Conservation (phyloP, 768 basidiomycete species). For the Austroboletus eburneus region DNA sequence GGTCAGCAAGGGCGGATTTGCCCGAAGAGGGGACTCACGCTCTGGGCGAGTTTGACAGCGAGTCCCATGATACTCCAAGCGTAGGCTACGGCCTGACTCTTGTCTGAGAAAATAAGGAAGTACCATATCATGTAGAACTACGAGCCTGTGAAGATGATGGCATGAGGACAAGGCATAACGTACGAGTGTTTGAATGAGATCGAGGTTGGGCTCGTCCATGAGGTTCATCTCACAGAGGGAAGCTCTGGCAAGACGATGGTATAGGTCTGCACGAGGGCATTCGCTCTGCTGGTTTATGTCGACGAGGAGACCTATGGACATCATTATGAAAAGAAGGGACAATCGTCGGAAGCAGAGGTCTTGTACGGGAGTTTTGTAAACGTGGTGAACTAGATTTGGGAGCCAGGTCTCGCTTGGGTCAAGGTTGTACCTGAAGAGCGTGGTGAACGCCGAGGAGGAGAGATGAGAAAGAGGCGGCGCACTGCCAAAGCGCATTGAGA, state of each 20-base stretch:
- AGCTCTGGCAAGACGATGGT: constrained; percentile 63
- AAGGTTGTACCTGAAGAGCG: constrained; percentile 51
- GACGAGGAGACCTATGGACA: constrained; percentile 68
- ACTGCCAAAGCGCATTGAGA: constrained; percentile 72
- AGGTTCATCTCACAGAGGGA: constrained; percentile 70
- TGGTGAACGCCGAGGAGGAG: background rate
- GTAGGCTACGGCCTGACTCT: constrained; percentile 67
- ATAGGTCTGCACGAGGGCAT: constrained; percentile 55
- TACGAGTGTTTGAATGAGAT: constrained; percentile 65
- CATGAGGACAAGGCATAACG: constrained; percentile 14
- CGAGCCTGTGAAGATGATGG: constrained; percentile 31
- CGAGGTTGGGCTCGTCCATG: constrained; percentile 72
- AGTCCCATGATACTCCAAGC: constrained; percentile 78
- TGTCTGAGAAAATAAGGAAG: constrained; percentile 68
- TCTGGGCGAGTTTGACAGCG: constrained; percentile 67
- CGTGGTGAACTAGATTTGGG: constrained; percentile 64
- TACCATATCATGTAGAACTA: constrained; percentile 76
- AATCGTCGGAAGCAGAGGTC: constrained; percentile 63
- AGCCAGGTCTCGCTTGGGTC: constrained; percentile 69
- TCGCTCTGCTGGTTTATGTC: constrained; percentile 56
- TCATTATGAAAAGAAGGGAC: constrained; percentile 64
- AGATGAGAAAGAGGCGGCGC: constrained; percentile 26
- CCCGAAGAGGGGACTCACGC: constrained; percentile 42
- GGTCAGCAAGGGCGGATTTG: constrained; percentile 4
- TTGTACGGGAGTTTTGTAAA: constrained; percentile 57